Conservation (phyloP, 495 filamentous ascomycete species). For the Saxophila tyrrhenica region DNA sequence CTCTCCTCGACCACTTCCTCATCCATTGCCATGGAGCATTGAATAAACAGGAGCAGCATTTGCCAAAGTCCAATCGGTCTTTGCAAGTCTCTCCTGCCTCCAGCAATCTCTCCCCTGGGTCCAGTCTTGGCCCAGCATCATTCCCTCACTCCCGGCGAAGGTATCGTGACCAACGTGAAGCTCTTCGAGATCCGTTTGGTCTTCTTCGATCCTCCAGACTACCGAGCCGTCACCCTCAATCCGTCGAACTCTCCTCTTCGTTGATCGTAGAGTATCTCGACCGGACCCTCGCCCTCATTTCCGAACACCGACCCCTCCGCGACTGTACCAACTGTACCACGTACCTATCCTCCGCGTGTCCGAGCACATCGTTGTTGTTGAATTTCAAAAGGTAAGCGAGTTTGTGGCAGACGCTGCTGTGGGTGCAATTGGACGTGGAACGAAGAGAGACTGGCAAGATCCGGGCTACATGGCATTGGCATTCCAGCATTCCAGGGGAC, state of each 20-base stretch:
- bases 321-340: slow-evolving; percentile 6
- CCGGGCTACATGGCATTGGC: not conserved
- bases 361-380: not conserved
- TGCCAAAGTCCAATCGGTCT: slow-evolving; percentile 12
- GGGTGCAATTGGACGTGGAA: not conserved
- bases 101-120: slow-evolving; percentile 7
- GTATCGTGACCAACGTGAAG: slow-evolving; percentile 11
- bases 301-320: not conserved
- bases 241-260: slow-evolving; percentile 21
- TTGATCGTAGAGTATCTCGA: slow-evolving; percentile 24
- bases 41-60: slow-evolving; percentile 10
- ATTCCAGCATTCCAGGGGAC: not conserved
- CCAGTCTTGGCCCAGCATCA: not conserved
- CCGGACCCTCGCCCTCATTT: not conserved
- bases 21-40: slow-evolving; percentile 16
- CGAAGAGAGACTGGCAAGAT: not conserved
- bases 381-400: slow-evolving; percentile 18
- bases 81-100: slow-evolving; percentile 8
- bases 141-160: not conserved
- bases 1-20: slow-evolving; percentile 2
- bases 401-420: not conserved
- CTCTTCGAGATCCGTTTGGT: slow-evolving; percentile 1
- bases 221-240: not conserved
- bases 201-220: not conserved
- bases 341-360: not conserved